A percentile compares a stretch with the other conserved stretches of the same genome.
Evolutionary conservation across 2,329 filamentous ascomycete species (phyloP).

Genomic region (Trichophyton mentagrophytes): DNA sequence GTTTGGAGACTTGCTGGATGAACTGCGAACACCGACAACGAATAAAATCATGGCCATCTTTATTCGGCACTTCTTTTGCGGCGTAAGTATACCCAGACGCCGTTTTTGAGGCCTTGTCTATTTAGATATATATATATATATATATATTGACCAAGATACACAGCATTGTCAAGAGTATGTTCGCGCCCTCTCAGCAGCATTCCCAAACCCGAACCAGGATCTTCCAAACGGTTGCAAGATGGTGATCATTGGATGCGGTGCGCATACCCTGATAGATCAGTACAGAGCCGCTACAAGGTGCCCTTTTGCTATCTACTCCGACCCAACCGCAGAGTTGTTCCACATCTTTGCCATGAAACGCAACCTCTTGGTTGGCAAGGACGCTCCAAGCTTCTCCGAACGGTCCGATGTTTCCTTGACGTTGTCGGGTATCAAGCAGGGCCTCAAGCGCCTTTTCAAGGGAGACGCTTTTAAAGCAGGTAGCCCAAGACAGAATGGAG

Average conservation of each 20-base stretch:
- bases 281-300: slow-evolving; percentile 53
- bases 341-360: slow-evolving; percentile 54
- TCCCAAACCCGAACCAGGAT: slow-evolving; percentile 37
- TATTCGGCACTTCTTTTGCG: slow-evolving; percentile 69
- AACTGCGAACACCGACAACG: slow-evolving; percentile 19
- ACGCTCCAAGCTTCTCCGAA: slow-evolving; percentile 52
- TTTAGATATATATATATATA: not conserved
- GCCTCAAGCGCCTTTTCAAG: slow-evolving; percentile 43
- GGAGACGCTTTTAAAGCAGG: slow-evolving; percentile 53
- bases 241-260: slow-evolving; percentile 59
- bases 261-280: slow-evolving; percentile 53
- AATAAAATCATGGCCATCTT: slow-evolving; percentile 57
- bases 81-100: slow-evolving; percentile 42
- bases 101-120: too few relatives aligned
- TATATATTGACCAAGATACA: slow-evolving; percentile 7
- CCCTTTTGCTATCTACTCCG: slow-evolving; percentile 63
- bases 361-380: slow-evolving; percentile 46
- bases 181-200: slow-evolving; percentile 45
- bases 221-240: slow-evolving; percentile 48
- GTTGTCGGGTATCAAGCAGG: slow-evolving; percentile 43
- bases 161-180: slow-evolving; percentile 69
- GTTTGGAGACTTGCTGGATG: not conserved
- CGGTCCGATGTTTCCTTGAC: slow-evolving; percentile 37
- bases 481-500: slow-evolving; percentile 56
- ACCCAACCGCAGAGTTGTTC: slow-evolving; percentile 56